Evolutionary conservation across 768 basidiomycete genomes (phyloP).

Genomic region (Trametes maxima): DNA sequence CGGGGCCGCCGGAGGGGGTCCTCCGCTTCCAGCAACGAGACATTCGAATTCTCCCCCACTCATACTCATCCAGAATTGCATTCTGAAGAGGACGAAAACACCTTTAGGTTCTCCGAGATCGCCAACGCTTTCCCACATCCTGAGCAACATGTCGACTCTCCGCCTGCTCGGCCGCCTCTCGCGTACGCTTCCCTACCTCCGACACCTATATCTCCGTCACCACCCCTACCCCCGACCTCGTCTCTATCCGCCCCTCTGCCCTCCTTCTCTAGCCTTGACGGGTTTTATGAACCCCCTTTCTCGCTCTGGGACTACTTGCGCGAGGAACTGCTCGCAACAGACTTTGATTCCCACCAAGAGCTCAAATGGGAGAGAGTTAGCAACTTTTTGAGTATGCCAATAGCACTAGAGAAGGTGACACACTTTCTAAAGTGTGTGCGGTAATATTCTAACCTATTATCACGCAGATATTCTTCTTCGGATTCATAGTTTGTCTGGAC

Average conservation of each 20-base stretch:
- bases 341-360: conserved; percentile 93
- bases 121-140: conserved; percentile 13
- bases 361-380: conserved; percentile 95
- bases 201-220: conserved; percentile 63
- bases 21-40: conserved; percentile 23
- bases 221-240: conserved; percentile 26
- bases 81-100: conserved; percentile 19
- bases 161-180: conserved; percentile 37
- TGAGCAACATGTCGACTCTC: conserved; percentile 9
- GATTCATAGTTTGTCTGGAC: conserved; percentile 91
- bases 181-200: conserved; percentile 76
- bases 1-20: conserved; percentile 22
- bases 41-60: conserved; percentile 20
- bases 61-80: conserved; percentile 20
- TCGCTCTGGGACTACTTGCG: conserved; percentile 92
- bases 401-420: conserved; percentile 88
- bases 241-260: conserved; percentile 27
- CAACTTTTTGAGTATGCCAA: conserved; percentile 91
- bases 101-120: conserved; percentile 17
- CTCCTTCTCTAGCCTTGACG: conserved; percentile 19
- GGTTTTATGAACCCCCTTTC: conserved; percentile 52
- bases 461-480: conserved; percentile 83
- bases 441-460: not conserved
- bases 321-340: conserved; percentile 88
- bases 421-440: too few species aligned